These are phyloP conservation scores for Pythium folliculosum DNA, from an alignment of 352 stramenopile species.

Conservation along the genomic window DNA sequence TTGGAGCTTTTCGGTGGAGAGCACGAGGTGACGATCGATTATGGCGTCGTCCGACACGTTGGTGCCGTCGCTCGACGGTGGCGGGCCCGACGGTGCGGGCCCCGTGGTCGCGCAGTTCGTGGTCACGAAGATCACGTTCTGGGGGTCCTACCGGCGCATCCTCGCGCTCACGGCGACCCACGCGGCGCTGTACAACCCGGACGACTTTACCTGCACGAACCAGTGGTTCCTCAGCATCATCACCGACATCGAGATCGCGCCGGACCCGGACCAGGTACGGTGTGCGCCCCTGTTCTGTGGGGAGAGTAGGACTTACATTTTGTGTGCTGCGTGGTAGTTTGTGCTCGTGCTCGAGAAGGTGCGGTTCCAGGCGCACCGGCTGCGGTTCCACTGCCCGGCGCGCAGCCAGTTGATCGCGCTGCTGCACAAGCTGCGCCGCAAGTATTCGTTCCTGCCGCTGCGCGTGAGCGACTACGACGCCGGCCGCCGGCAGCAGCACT, in stretches of 20 bases:
- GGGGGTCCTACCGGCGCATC: conserved; percentile 60
- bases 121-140: conserved; percentile 68
- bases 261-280: conserved; percentile 38
- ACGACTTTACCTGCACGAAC: conserved; percentile 71
- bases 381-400: conserved; percentile 62
- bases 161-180: conserved; percentile 54
- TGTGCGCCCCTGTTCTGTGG: neutral
- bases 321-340: conserved; percentile 34
- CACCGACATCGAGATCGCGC: conserved; percentile 44
- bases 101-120: conserved; percentile 68
- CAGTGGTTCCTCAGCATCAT: conserved; percentile 72
- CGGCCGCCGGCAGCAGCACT: conserved; percentile 35
- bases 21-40: neutral
- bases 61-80: neutral
- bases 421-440: conserved; percentile 45
- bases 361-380: conserved; percentile 52
- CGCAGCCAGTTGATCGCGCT: conserved; percentile 58
- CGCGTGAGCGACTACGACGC: conserved; percentile 29
- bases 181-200: conserved; percentile 61
- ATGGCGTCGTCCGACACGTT: conserved; percentile 10
- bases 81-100: conserved; percentile 13
- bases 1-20: conserved; percentile 25
- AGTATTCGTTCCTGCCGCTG: conserved; percentile 43
- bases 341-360: conserved; percentile 62
- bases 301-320: neutral